A percentile compares a stretch with the other conserved stretches of the same genome.
phyloP scores from a whole-genome alignment of 208 protist species.

The Acanthamoeba triangularis region DNA sequence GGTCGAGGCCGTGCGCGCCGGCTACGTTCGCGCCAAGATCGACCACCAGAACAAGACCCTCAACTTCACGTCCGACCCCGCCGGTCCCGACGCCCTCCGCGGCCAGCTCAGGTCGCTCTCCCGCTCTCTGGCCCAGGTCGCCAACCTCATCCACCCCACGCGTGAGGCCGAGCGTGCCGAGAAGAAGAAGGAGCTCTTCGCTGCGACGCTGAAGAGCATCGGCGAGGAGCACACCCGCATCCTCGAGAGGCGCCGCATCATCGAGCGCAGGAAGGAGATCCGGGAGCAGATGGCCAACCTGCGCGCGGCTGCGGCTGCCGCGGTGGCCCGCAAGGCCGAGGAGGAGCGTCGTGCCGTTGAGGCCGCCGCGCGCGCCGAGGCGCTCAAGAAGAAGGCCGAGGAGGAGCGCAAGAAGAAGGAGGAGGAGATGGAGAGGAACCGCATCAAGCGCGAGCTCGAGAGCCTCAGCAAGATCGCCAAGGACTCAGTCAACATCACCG shows the following conservation, averaged over 20 bases:
- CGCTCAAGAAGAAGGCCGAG: constrained; percentile 51
- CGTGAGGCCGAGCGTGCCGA: constrained; percentile 21
- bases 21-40: constrained; percentile 24
- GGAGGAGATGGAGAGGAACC: constrained; percentile 36
- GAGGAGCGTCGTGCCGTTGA: not conserved
- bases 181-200: constrained; percentile 43
- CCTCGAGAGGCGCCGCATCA: constrained; percentile 46
- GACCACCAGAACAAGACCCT: constrained; percentile 72
- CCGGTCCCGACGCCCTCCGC: constrained; percentile 14
- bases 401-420: constrained; percentile 60
- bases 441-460: constrained; percentile 44
- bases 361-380: not conserved
- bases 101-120: constrained; percentile 48
- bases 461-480: constrained; percentile 59
- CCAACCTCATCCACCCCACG: constrained; percentile 36
- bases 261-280: constrained; percentile 75
- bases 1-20: constrained; percentile 52
- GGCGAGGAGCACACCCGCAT: constrained; percentile 48
- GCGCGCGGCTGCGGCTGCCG: constrained; percentile 11
- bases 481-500: constrained; percentile 5
- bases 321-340: constrained; percentile 59
- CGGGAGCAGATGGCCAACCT: constrained; percentile 63
- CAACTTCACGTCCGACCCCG: constrained; percentile 11
- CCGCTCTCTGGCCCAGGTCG: constrained; percentile 22
- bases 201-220: not conserved